Evolutionary conservation across 441 rosid species (phyloP).

Genomic region (Pelargonium fulgidum): DNA sequence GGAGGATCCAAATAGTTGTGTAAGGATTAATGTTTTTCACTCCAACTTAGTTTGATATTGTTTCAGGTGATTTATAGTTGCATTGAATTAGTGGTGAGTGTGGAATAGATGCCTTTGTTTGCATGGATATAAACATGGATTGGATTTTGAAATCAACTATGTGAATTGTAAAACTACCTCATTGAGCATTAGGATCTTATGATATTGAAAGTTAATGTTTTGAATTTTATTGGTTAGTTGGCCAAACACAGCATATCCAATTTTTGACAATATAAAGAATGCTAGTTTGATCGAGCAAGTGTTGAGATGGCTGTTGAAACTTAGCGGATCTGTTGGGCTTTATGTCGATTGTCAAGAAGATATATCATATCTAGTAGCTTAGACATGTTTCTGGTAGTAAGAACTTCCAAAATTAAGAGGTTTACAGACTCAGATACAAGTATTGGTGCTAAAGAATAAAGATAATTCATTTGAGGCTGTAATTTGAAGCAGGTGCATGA

Average conservation of each 20-base stretch:
- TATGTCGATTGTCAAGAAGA: background rate
- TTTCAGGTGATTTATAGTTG: too few species aligned
- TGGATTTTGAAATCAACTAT: too few species aligned
- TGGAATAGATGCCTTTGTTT: too few species aligned
- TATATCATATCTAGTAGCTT: background rate
- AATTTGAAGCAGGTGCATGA: background rate
- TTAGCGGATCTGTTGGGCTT: too few species aligned
- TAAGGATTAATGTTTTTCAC: too few species aligned
- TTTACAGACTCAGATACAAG: background rate
- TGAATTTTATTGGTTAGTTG: background rate
- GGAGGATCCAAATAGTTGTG: too few species aligned
- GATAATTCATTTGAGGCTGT: background rate
- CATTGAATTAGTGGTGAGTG: too few species aligned
- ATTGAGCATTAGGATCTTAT: background rate
- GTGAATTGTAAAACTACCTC: background rate
- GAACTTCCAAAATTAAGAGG: background rate
- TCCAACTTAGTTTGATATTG: too few species aligned
- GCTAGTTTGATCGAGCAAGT: background rate
- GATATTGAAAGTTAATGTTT: background rate
- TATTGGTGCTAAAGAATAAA: conserved; percentile 1
- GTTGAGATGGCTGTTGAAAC: background rate
- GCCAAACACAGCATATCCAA: background rate
- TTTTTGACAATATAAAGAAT: background rate
- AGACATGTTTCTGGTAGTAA: background rate
- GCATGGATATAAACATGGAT: too few species aligned